phyloP scores from a whole-genome alignment of 306 rosid species.

The Pyrus bretschneideri region DNA sequence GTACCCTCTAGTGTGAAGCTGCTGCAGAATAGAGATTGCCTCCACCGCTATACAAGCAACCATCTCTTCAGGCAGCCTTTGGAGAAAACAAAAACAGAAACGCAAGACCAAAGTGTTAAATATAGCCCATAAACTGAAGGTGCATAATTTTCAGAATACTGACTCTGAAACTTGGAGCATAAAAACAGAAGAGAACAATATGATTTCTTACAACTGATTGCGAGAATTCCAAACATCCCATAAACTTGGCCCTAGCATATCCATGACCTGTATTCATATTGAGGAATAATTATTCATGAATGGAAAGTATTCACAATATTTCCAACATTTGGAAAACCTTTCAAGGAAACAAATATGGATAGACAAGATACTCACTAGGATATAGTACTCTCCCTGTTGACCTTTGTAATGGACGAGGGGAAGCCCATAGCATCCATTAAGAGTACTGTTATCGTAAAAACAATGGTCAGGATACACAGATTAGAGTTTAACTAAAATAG shows the following conservation, averaged over 20 bases:
- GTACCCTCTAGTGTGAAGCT: conserved; percentile 29
- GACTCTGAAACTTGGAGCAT: not conserved
- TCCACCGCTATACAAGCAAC: conserved; percentile 39
- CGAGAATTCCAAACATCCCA: conserved; percentile 37
- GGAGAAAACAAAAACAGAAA: not conserved
- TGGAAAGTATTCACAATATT: not conserved
- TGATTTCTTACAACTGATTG: conserved; percentile 32
- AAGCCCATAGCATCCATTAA: conserved; percentile 34
- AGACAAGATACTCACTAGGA: conserved; percentile 26
- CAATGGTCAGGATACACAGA: conserved; percentile 7
- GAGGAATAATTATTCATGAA: not conserved
- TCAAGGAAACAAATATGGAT: not conserved
- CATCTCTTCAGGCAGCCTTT: conserved; percentile 32
- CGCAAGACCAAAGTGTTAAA: not conserved
- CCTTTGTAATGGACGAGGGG: conserved; percentile 37
- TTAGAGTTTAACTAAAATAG: not conserved
- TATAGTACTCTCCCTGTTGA: conserved; percentile 33
- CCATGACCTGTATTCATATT: conserved; percentile 30
- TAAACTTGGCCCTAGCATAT: conserved; percentile 33
- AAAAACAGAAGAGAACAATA: not conserved
- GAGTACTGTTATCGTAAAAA: conserved; percentile 20
- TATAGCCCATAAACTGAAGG: not conserved
- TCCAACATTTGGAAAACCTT: not conserved
- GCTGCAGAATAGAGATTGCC: conserved; percentile 34
- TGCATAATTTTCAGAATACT: not conserved